Base-by-base conservation (phyloP, 2,329 filamentous ascomycete species). In the Fusarium denticulatum region DNA sequence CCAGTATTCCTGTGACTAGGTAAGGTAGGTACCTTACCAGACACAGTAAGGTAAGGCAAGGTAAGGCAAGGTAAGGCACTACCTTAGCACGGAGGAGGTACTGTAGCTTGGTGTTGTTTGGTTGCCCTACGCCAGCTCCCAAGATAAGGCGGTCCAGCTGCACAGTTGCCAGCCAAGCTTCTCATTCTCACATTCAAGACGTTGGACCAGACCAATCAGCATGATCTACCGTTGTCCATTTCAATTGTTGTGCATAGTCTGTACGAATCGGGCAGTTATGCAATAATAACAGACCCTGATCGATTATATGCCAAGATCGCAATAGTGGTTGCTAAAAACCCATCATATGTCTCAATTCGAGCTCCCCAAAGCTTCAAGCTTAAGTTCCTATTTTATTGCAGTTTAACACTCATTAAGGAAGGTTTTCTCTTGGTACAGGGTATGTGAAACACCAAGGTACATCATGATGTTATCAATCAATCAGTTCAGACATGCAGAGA, bases 41-140 rank as follows among this genome's bases (percentile, higher is more conserved):
- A 36, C 22, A 14, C 14, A n/a, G 28, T 16, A 47, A 47, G 26
- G 43, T n/a, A n/a, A n/a, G n/a, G n/a, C n/a, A n/a, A n/a, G n/a
- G n/a, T 14, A 46, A 46, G 26, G 24, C 20, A 28, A 47, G 20
- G 28, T 16, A 18, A 46, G 60, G 43, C 24, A 28, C 42, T 26
- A 20, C 16, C 42, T 45, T 14, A 7, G 24, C 26, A 45, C 24
- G 8, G 43, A 45, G 24, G 16, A 22, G 18, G 13, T 8, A 10
- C 42, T 45, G 43, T 50, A 60, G 66, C 42, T 50, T 53, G 34
- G 22, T 34, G 26, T 69, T 37, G 37, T 43, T 39, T 53, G 50
- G 24, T 28, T 60, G 55, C 57, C 68, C 72, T 64, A 62, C 64
- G 49, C 56, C 36, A 67, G 60, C 49, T 71, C 22, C 36, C 15